Percentiles rank a stretch among this genome's conserved stretches.
Evolutionary conservation across 2,329 filamentous ascomycete genomes (phyloP).

Genomic region (Trichoderma guizhouense): DNA sequence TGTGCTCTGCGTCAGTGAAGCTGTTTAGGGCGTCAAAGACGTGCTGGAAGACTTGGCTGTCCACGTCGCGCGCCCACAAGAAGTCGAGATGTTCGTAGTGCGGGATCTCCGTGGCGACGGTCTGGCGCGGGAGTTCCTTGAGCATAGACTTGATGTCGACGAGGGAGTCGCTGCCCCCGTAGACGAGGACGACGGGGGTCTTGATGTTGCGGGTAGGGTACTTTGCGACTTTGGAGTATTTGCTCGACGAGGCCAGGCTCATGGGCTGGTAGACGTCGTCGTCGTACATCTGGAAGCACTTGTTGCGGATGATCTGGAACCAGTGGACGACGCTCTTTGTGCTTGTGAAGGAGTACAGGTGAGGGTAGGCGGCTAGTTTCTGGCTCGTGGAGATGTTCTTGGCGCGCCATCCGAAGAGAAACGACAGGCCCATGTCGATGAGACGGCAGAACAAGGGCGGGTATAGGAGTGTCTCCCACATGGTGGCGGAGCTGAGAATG

Average conservation of each 20-base stretch:
- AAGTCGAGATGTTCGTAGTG: conserved; percentile 98
- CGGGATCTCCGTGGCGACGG: conserved; percentile 78
- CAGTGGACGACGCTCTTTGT: conserved; percentile 97
- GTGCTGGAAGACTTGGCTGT: conserved; percentile 81
- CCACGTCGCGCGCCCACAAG: conserved; percentile 84
- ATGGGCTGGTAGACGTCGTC: conserved; percentile 83
- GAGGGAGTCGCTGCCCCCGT: conserved; percentile 88
- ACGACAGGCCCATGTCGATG: conserved; percentile 76
- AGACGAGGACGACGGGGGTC: conserved; percentile 89
- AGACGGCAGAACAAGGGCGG: conserved; percentile 86
- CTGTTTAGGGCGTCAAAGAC: conserved; percentile 84
- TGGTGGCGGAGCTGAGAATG: conserved; percentile 87
- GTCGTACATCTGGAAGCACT: conserved; percentile 97
- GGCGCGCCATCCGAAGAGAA: conserved; percentile 87
- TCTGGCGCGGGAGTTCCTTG: conserved; percentile 78
- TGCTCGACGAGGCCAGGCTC: conserved; percentile 64
- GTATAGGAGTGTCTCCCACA: conserved; percentile 96
- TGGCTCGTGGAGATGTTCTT: conserved; percentile 80
- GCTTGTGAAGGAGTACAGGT: conserved; percentile 94
- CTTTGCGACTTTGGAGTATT: conserved; percentile 93
- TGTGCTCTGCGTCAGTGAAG: conserved; percentile 58
- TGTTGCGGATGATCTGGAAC: conserved; percentile 98
- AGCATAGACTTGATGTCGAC: conserved; percentile 94
- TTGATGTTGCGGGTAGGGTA: conserved; percentile 97
- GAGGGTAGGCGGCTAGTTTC: conserved; percentile 92